These are phyloP conservation scores for Daldinia concentrica DNA, from an alignment of 495 filamentous ascomycete species.

Conservation along the genomic window DNA sequence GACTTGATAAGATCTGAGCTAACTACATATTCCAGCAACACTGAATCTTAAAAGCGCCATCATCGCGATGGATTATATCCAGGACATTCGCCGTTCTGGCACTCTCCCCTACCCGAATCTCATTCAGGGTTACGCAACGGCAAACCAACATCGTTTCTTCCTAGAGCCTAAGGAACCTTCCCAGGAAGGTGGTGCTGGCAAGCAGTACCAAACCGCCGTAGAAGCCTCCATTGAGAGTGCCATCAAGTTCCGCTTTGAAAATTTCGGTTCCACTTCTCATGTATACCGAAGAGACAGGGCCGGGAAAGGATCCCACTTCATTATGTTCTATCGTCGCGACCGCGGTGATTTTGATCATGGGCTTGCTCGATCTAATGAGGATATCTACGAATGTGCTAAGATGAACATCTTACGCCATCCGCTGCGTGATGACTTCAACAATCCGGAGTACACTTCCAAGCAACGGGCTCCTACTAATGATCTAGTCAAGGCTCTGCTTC, in stretches of 20 bases:
- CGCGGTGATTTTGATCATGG: conserved; percentile 23
- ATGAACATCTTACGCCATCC: conserved; percentile 31
- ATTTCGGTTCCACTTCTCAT: conserved; percentile 17
- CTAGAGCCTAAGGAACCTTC: conserved; percentile 10
- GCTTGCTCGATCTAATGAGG: conserved; percentile 17
- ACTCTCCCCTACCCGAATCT: conserved; percentile 21
- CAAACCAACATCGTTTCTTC: conserved; percentile 5
- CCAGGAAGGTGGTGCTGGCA: not conserved
- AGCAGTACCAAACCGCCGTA: too few relatives aligned
- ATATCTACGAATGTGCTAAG: conserved; percentile 13
- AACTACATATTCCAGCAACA: not conserved
- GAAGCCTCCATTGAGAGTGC: not conserved
- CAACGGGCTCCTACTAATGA: not conserved
- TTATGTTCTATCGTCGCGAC: conserved; percentile 19
- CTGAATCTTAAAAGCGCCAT: not conserved
- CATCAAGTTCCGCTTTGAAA: not conserved
- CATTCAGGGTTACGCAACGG: not conserved
- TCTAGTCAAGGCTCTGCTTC: conserved; percentile 15
- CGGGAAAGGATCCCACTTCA: not conserved
- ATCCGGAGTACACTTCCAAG: conserved; percentile 11
- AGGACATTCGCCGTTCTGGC: not conserved
- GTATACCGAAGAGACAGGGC: not conserved
- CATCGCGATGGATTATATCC: conserved; percentile 23
- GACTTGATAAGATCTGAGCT: not conserved
- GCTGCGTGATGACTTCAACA: not conserved